Base-by-base conservation (phyloP, 352 stramenopile genomes). In the Phytophthora chlamydospora region DNA sequence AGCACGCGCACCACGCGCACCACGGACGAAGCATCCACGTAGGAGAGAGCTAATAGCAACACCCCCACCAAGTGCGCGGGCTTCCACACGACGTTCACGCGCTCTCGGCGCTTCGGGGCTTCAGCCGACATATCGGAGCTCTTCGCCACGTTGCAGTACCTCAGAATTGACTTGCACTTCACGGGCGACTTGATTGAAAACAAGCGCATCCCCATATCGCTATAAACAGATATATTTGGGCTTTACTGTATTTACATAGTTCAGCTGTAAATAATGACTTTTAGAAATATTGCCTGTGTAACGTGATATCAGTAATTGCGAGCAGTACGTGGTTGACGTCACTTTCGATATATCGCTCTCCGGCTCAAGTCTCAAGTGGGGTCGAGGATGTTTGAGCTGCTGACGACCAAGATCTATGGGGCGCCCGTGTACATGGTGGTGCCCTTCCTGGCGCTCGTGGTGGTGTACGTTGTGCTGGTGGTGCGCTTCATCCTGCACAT, bases 401-500 rank as follows among this genome's bases (percentile, higher is more conserved):
- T 78, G 41, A 61, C 43, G 50, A 75, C 71, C 58, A 85, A 71
- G 63, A 75, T 88, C 65, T 89, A 84, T 58, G 71, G 69, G 27
- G 83, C 76, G 42, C 83, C 83, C 7, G 60, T 70, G 59, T 83
- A 85, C 61, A 76, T 90, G 58, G 66, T 88, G 17, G 42, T 89
- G 40, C 66, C 80, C 21, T 75, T 84, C 19, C 64, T 71, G 44
- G 48, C 66, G 33, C 68, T 89, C 16, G 46, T 56, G 19, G 53
- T 76, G 24, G 29, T 88, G 4, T 91, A 89, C 64, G 34, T 91
- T 14, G 72, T 76, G 43, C 79, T 91, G 10, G 66, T 87, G 13
- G 56, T 80, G 35, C 71, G 75, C 57, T 90, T 90, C 49, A 66
- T 83, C 67, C 21, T 83, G 53, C 83, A 92, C 73, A 90, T 92